phyloP scores from a whole-genome alignment of 2,329 filamentous ascomycete genomes.

The Diaporthe destruens region DNA sequence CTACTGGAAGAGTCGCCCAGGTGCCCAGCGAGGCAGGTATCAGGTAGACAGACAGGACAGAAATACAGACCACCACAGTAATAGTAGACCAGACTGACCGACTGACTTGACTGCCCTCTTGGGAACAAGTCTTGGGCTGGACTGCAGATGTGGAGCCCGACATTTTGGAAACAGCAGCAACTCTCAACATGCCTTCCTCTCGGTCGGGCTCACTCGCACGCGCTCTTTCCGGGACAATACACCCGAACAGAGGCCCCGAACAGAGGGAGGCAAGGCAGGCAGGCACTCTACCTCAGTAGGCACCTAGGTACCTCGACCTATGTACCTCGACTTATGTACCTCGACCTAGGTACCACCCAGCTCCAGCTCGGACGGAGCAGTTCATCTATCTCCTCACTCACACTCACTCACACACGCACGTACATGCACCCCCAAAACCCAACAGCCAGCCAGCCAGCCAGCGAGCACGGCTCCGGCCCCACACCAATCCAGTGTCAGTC shows the following conservation, averaged over 20 bases:
- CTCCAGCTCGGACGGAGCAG: not conserved
- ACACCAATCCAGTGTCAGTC: slow-evolving; percentile 22
- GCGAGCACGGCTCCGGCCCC: not conserved
- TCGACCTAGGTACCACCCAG: not conserved
- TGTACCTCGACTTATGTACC: too few relatives aligned
- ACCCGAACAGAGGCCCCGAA: slow-evolving; percentile 10
- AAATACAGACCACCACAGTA: not conserved
- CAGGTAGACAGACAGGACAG: not conserved
- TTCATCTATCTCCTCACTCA: not conserved
- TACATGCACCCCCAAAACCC: too few relatives aligned
- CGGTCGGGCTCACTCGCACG: not conserved
- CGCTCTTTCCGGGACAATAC: not conserved
- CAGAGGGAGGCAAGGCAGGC: too few relatives aligned
- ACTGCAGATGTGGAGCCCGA: slow-evolving; percentile 16
- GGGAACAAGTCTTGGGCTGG: slow-evolving; percentile 13
- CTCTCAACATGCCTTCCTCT: not conserved
- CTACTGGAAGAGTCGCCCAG: not conserved
- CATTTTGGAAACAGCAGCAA: not conserved
- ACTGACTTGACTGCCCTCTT: slow-evolving; percentile 17
- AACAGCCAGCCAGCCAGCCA: not conserved
- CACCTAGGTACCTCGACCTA: too few relatives aligned
- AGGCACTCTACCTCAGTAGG: too few relatives aligned
- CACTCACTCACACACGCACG: not conserved
- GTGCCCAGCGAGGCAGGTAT: too few relatives aligned
- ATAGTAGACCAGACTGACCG: not conserved